Conservation (phyloP, 164 flowering plant genomes). For the Umbellularia californica region DNA sequence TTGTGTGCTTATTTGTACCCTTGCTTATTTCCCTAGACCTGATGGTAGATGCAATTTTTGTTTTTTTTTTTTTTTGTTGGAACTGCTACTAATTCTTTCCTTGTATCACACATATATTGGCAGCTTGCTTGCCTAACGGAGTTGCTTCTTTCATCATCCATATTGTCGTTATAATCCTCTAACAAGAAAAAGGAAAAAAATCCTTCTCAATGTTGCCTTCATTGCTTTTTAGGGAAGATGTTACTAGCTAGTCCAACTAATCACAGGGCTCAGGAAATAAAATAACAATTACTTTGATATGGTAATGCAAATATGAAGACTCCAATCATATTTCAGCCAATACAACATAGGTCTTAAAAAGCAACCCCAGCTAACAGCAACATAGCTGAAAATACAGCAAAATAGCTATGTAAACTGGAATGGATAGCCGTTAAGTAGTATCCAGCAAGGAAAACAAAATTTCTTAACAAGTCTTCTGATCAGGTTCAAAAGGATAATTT, state of each 20-base stretch:
- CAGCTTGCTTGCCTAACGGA: conserved; percentile 55
- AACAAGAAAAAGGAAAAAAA: background rate
- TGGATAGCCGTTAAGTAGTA: conserved; percentile 32
- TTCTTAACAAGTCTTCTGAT: conserved; percentile 76
- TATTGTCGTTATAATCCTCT: conserved; percentile 95
- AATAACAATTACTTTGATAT: no score
- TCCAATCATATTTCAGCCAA: no score
- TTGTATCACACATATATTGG: conserved; percentile 77
- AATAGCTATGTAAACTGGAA: background rate
- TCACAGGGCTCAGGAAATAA: no score
- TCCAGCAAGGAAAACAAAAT: conserved; percentile 93
- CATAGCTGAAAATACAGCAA: background rate
- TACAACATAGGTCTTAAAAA: no score
- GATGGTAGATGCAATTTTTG: conserved; percentile 14
- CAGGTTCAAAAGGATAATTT: conserved; percentile 86
- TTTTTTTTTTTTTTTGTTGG: conserved; percentile 24
- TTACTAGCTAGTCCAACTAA: no score
- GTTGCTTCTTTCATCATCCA: conserved; percentile 89
- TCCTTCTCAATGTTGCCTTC: no score
- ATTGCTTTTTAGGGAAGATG: no score
- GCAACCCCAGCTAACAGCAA: no score
- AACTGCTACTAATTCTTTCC: conserved; percentile 63
- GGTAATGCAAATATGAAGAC: no score
- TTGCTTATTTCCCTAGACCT: conserved; percentile 22
- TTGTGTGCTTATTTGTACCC: conserved; percentile 32